Conservation (phyloP, 2,329 filamentous ascomycete genomes). For the Fusarium citri region DNA sequence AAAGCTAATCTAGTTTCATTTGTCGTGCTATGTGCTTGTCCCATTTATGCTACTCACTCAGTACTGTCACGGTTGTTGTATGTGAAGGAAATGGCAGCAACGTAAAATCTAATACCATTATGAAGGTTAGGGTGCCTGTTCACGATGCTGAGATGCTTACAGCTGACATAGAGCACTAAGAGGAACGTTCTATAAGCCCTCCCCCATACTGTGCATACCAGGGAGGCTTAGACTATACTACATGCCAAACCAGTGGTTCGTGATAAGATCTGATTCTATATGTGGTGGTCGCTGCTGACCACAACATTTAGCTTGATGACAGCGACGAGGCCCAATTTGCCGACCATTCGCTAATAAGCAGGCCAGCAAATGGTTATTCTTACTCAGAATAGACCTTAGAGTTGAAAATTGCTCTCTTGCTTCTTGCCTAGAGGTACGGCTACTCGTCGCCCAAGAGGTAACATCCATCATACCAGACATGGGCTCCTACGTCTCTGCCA, state of each 20-base stretch:
- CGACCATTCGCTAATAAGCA: not conserved
- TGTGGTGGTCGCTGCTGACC: conserved; percentile 1
- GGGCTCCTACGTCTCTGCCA: not conserved
- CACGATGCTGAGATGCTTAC: not conserved
- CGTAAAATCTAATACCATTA: not conserved
- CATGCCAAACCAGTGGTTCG: not conserved
- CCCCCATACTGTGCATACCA: not conserved
- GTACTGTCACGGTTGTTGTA: not conserved
- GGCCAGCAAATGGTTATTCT: not conserved
- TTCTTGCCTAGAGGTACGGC: not conserved
- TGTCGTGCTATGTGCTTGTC: not conserved
- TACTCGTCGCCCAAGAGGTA: not conserved
- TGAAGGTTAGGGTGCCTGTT: not conserved
- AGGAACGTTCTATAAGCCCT: not conserved
- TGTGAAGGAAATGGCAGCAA: not conserved
- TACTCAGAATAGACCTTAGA: not conserved
- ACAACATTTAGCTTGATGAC: not conserved
- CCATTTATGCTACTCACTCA: not conserved
- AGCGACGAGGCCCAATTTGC: not conserved
- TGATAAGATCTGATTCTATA: not conserved
- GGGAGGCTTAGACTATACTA: not conserved
- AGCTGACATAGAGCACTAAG: not conserved
- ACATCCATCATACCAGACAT: not conserved
- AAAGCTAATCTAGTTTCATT: no score
- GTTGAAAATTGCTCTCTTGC: not conserved